Percentiles rank a stretch among this genome's conserved stretches.
phyloP scores from a whole-genome alignment of 352 stramenopile species.

The Phytophthora citricola region DNA sequence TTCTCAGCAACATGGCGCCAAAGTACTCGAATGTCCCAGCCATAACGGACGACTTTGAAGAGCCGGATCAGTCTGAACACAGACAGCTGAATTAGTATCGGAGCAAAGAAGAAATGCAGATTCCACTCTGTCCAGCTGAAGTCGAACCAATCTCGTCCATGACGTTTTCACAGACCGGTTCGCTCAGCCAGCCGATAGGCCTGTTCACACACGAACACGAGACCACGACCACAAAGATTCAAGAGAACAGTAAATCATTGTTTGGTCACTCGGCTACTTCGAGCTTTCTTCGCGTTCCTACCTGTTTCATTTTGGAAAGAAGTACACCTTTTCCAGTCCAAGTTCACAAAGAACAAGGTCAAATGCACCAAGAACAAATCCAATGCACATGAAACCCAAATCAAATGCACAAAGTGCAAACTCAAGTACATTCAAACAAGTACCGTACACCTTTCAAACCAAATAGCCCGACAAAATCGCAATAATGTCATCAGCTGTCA shows the following conservation, averaged over 20 bases:
- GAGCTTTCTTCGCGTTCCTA: neutral
- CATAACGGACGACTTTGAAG: slow-evolving; percentile 9
- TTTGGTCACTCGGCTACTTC: slow-evolving; percentile 2
- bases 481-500: no score
- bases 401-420: no score
- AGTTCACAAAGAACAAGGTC: no score
- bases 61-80: neutral
- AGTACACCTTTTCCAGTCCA: neutral
- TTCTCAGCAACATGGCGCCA: neutral
- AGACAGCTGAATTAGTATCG: neutral
- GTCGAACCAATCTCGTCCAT: slow-evolving; percentile 1
- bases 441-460: no score
- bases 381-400: no score
- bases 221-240: neutral
- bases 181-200: neutral
- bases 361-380: no score
- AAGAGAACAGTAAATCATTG: neutral
- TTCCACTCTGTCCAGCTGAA: neutral
- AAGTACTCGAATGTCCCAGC: slow-evolving; percentile 3
- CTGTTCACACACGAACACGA: slow-evolving; percentile 7
- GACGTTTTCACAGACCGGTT: slow-evolving; percentile 2
- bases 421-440: no score
- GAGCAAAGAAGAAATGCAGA: neutral
- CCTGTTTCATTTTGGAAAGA: neutral
- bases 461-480: no score